Base-by-base conservation (phyloP, 1,284 basidiomycete species). In the Inonotus obliquus region DNA sequence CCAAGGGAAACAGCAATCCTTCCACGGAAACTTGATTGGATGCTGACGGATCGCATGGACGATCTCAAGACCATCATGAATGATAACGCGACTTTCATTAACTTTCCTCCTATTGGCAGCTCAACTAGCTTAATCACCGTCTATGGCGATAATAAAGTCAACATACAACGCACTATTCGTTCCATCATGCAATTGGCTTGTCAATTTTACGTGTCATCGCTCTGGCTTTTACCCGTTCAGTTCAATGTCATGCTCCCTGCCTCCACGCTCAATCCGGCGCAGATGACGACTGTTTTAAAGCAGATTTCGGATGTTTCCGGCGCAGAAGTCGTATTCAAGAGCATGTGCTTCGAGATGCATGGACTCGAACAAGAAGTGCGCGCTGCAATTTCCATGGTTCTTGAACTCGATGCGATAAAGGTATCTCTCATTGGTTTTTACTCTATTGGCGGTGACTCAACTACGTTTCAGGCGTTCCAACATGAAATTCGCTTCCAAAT, bases 401-500 rank as follows among this genome's bases (percentile, higher is more conserved):
- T 97, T 72, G 95, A 98, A 62, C 77, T 96, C 63, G 95, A 97
- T 64, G 83, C 96, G 59, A 85, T 98, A 67, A 94, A 96, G 81
- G 93, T 90, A 66, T 4, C 65, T 65, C 11, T 17, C 37, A 25
- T 29, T 19, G 25, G 37, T n/a, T 11, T 48, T 54, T 62, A 62
- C 59, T 45, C 59, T 29, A 47, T n/a, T 62, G 39, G 44, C 52
- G 54, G 7, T 21, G 9, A 17, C 35, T 37, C 62, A 6, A 17
- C 17, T 41, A 25, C 21, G 49, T 17, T 19, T 45, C 70, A 94
- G 91, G 80, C 86, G 56, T 98, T 96, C 81, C 94, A 97, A 70
- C 93, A 96, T 71, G 96, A 99, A 77, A 94, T 99, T 65, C 92
- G 94, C 57, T 98, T 99, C 81, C 96, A 98, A 76, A 94, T 98